These are phyloP conservation scores for Prunus fruticosa DNA, from an alignment of 306 rosid genomes.

Conservation along the genomic window DNA sequence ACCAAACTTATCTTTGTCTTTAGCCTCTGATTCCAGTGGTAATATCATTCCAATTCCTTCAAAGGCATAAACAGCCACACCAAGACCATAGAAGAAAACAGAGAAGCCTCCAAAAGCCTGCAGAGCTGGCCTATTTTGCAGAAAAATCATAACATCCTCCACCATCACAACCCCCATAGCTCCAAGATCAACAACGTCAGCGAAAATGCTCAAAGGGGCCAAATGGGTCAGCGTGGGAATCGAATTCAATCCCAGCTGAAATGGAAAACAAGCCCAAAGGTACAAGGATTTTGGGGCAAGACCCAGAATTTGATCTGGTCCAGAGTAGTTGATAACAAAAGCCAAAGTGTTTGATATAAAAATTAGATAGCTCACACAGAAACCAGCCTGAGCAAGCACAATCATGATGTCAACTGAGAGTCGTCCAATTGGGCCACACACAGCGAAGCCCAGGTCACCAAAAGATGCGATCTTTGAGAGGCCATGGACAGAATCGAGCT, in stretches of 20 bases:
- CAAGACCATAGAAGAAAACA: conserved; percentile 60
- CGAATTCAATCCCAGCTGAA: conserved; percentile 66
- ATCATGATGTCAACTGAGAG: conserved; percentile 59
- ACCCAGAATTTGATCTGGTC: conserved; percentile 28
- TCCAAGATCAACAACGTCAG: conserved; percentile 56
- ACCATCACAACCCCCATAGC: conserved; percentile 66
- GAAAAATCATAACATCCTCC: conserved; percentile 46
- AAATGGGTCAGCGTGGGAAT: conserved; percentile 60
- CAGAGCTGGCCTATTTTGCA: conserved; percentile 39
- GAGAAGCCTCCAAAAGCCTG: conserved; percentile 55
- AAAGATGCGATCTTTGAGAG: conserved; percentile 53
- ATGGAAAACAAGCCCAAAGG: conserved; percentile 66
- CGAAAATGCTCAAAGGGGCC: conserved; percentile 72
- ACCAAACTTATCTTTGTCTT: conserved; percentile 59
- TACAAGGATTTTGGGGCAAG: conserved; percentile 42
- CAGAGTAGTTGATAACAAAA: conserved; percentile 15
- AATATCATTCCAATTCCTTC: conserved; percentile 73
- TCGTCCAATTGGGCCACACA: conserved; percentile 53
- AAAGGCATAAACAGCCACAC: conserved; percentile 74
- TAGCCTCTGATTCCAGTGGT: conserved; percentile 63
- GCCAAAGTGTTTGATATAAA: conserved; percentile 56
- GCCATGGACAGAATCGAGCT: conserved; percentile 38
- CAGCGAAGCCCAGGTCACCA: conserved; percentile 61
- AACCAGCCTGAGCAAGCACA: conserved; percentile 62
- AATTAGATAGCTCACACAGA: conserved; percentile 68